phyloP scores from a whole-genome alignment of 2,329 filamentous ascomycete species.

The Ophiostoma triangulosporum region DNA sequence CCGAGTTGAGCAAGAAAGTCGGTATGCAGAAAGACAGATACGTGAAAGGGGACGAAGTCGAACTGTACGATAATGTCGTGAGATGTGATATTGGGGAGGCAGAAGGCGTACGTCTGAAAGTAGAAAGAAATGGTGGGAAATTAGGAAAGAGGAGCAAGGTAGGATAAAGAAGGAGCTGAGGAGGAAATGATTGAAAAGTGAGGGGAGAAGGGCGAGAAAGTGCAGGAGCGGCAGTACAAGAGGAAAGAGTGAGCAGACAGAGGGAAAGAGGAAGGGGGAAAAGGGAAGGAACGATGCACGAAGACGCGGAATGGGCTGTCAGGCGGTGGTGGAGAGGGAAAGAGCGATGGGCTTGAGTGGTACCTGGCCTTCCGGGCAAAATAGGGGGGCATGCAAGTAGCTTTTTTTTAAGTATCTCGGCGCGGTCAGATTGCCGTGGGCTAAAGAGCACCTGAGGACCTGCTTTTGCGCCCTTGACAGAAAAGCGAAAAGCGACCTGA shows the following conservation, averaged over 20 bases:
- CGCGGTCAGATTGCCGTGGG: constrained; percentile 9
- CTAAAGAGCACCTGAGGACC: not conserved
- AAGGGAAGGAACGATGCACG: constrained; percentile 5
- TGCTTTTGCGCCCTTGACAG: constrained; percentile 4
- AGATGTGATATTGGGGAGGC: not conserved
- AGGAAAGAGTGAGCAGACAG: constrained; percentile 3
- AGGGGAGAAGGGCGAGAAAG: constrained; percentile 2
- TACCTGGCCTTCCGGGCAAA: not conserved
- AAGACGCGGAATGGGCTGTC: constrained; percentile 9
- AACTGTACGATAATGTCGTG: not conserved
- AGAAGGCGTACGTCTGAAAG: too few relatives aligned
- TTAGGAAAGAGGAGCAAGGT: not conserved
- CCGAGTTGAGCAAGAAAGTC: not conserved
- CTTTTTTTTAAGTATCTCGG: not conserved
- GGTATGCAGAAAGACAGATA: not conserved
- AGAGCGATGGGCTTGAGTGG: constrained; percentile 1
- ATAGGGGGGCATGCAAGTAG: not conserved
- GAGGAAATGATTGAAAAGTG: not conserved
- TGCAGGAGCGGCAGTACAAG: constrained; percentile 1
- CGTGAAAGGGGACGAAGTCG: not conserved
- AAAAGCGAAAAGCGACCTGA: constrained; percentile 9
- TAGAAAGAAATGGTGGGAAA: not conserved
- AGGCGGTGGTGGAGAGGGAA: constrained; percentile 5
- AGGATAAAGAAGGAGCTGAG: not conserved
- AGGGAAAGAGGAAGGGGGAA: constrained; percentile 1